A percentile compares a stretch with the other conserved stretches of the same genome.
phyloP scores from a whole-genome alignment of 176 grass and related monocot genomes.

The Zoysia japonica region DNA sequence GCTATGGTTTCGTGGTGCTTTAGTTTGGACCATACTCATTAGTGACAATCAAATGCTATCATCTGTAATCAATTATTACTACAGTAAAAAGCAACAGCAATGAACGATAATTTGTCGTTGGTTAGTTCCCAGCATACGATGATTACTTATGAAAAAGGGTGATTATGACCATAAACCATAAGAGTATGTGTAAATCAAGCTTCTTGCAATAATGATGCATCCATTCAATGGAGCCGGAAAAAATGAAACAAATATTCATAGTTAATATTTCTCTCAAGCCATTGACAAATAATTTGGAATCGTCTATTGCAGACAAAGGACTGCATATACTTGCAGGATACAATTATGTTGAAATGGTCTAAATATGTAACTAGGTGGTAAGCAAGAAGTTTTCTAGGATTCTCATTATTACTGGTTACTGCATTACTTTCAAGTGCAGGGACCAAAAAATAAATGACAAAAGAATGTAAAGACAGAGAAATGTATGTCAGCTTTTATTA shows the following conservation, averaged over 20 bases:
- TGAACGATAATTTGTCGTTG: not conserved
- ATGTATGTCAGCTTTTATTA: too few relatives aligned
- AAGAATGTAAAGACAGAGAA: too few relatives aligned
- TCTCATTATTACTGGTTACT: too few relatives aligned
- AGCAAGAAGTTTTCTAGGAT: not conserved
- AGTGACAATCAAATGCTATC: not conserved
- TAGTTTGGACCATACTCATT: conserved; percentile 19
- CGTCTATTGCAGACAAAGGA: not conserved
- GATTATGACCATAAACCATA: not conserved
- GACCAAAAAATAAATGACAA: too few relatives aligned
- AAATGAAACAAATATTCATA: not conserved
- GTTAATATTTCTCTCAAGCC: not conserved
- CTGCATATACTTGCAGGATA: not conserved
- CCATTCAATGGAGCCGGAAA: not conserved
- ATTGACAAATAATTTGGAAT: not conserved
- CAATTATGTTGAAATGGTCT: not conserved
- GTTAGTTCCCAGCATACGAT: not conserved
- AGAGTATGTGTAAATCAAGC: not conserved
- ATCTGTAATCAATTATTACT: not conserved
- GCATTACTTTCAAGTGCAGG: too few relatives aligned
- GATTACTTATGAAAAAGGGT: not conserved
- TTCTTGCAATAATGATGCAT: not conserved
- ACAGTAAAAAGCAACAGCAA: not conserved
- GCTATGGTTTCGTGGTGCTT: not conserved
- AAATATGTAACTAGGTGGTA: not conserved